These are phyloP conservation scores for Cyberlindnera euphorbiae DNA, from an alignment of 805 yeast genomes.

Conservation along the genomic window DNA sequence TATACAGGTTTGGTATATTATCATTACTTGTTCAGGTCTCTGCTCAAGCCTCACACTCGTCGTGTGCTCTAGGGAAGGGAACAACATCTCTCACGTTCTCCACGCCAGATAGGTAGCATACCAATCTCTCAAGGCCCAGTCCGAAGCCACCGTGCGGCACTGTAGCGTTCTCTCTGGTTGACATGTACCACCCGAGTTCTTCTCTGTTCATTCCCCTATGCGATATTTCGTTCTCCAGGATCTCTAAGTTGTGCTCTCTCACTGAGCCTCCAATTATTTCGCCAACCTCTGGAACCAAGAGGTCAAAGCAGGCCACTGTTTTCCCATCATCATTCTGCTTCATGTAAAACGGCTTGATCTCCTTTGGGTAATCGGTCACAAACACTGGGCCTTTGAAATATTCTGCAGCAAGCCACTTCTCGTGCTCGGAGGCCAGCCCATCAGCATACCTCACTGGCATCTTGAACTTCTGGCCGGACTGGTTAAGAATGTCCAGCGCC, in stretches of 20 bases:
- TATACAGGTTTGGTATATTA: not conserved
- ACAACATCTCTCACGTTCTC: conserved; percentile 84
- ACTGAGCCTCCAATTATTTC: conserved; percentile 93
- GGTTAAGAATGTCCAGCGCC: conserved; percentile 55
- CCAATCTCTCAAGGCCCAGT: conserved; percentile 83
- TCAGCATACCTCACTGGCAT: conserved; percentile 63
- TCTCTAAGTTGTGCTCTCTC: conserved; percentile 64
- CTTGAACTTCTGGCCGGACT: conserved; percentile 31
- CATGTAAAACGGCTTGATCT: conserved; percentile 91
- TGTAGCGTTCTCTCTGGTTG: conserved; percentile 68
- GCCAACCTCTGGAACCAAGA: conserved; percentile 86
- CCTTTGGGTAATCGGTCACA: conserved; percentile 80
- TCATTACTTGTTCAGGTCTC: not conserved
- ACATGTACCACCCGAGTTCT: conserved; percentile 74
- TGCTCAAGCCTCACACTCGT: conserved; percentile 35
- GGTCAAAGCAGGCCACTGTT: conserved; percentile 88
- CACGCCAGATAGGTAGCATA: conserved; percentile 66
- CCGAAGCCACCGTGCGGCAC: conserved; percentile 98
- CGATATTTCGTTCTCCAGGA: conserved; percentile 45
- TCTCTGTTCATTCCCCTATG: conserved; percentile 48
- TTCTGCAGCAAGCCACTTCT: conserved; percentile 79
- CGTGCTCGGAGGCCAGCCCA: conserved; percentile 77
- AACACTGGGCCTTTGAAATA: conserved; percentile 73
- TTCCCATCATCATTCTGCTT: conserved; percentile 39
- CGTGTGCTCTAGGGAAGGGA: conserved; percentile 77